Evolutionary conservation across 805 yeast genomes (phyloP).

Genomic region (Cyberlindnera subsufficiens): DNA sequence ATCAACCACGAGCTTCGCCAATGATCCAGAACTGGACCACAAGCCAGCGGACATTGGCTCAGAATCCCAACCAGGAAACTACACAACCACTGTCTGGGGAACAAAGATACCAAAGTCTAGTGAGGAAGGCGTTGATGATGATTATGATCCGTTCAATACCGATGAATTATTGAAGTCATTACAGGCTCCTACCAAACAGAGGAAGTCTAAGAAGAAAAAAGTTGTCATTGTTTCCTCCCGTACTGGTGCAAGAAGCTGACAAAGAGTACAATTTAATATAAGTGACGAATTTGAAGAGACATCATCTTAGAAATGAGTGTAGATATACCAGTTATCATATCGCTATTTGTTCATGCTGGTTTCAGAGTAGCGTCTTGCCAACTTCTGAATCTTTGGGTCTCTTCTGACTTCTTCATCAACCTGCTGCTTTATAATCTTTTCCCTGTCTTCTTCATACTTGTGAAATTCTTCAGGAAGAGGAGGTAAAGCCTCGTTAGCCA

Average conservation of each 20-base stretch:
- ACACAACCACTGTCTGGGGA: conserved; percentile 70
- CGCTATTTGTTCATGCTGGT: not conserved
- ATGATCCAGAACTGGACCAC: conserved; percentile 22
- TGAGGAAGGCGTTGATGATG: conserved; percentile 26
- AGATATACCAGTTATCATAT: too few relatives aligned
- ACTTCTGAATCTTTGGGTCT: conserved; percentile 19
- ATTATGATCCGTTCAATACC: conserved; percentile 21
- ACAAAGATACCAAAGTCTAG: conserved; percentile 35
- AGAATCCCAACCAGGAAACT: conserved; percentile 11
- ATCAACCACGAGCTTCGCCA: conserved; percentile 4
- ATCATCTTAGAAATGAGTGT: too few relatives aligned
- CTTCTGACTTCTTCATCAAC: conserved; percentile 25
- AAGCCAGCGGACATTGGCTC: too few relatives aligned
- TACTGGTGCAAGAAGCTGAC: not conserved
- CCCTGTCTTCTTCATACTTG: conserved; percentile 39
- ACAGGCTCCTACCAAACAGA: not conserved
- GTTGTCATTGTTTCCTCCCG: not conserved
- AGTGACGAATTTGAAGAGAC: too few relatives aligned
- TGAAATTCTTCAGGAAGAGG: conserved; percentile 61
- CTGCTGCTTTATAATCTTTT: conserved; percentile 32
- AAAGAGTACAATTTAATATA: too few relatives aligned
- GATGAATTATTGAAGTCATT: conserved; percentile 9
- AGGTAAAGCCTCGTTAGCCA: conserved; percentile 83
- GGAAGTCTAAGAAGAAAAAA: conserved; percentile 1
- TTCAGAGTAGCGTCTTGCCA: conserved; percentile 22